A percentile compares a stretch with the other conserved stretches of the same genome.
Evolutionary conservation across 345 rosid genomes (phyloP).

Genomic region (Eutrema yunnanense): DNA sequence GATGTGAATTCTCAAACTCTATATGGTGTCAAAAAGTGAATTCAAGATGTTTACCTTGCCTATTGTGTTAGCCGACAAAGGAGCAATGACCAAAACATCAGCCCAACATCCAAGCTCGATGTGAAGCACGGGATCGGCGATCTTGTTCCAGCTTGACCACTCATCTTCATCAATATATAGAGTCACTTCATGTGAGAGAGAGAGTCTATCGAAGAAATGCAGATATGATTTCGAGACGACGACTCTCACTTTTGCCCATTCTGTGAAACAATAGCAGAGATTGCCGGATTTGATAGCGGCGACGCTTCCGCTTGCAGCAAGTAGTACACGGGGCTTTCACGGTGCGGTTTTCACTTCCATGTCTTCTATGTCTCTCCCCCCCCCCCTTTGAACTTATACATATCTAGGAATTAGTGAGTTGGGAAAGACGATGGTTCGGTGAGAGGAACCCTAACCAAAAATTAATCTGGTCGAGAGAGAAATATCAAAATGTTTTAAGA

Average conservation of each 20-base stretch:
- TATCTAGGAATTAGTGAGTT: not conserved
- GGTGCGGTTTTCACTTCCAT: constrained; percentile 26
- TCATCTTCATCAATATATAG: constrained; percentile 85
- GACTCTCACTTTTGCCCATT: constrained; percentile 90
- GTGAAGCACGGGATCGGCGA: constrained; percentile 89
- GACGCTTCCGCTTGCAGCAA: constrained; percentile 90
- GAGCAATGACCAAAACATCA: constrained; percentile 87
- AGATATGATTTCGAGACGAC: constrained; percentile 69
- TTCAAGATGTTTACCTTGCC: constrained; percentile 52
- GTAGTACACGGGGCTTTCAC: constrained; percentile 60
- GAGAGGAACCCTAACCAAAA: constrained; percentile 16
- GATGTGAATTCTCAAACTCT: no score
- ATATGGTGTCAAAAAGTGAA: not conserved
- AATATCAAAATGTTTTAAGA: constrained; percentile 14
- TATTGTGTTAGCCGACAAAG: constrained; percentile 88
- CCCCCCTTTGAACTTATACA: not conserved
- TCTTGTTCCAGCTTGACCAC: constrained; percentile 78
- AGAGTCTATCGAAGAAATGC: constrained; percentile 65
- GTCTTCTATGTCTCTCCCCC: constrained; percentile 36
- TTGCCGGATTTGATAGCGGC: constrained; percentile 87
- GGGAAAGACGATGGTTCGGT: not conserved
- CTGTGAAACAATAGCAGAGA: constrained; percentile 76
- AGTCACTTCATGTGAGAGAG: constrained; percentile 43
- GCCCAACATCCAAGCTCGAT: constrained; percentile 93
- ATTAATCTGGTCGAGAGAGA: not conserved